Percentiles rank a stretch among this genome's conserved stretches.
These are phyloP conservation scores for Penicillium hordei DNA, from an alignment of 2,329 filamentous ascomycete species.

Conservation along the genomic window DNA sequence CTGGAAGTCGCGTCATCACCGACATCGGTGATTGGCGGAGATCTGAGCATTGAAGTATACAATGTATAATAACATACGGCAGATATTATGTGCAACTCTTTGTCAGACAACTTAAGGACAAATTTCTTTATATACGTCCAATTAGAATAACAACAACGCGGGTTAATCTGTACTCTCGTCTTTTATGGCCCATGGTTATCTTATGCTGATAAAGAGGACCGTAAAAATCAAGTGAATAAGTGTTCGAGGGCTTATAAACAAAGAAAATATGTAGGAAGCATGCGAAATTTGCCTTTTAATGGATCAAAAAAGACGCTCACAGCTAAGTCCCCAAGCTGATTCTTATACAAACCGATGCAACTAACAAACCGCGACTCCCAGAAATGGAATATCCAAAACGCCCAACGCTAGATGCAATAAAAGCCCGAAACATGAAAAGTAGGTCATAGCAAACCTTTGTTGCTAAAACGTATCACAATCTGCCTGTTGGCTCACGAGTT, in stretches of 20 bases:
- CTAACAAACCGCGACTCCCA: background rate
- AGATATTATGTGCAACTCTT: background rate
- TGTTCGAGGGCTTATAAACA: background rate
- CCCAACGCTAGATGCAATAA: background rate
- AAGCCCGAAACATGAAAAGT: background rate
- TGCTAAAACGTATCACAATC: background rate
- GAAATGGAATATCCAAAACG: background rate
- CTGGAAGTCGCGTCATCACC: slow-evolving; percentile 21
- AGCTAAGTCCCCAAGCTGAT: background rate
- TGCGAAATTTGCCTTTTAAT: background rate
- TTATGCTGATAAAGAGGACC: background rate
- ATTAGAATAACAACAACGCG: background rate
- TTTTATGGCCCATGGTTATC: background rate
- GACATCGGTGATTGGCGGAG: slow-evolving; percentile 19
- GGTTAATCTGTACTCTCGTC: background rate
- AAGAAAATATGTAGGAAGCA: background rate
- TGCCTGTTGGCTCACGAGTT: background rate
- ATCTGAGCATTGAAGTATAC: background rate
- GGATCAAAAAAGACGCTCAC: background rate
- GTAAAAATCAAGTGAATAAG: background rate
- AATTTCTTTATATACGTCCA: background rate
- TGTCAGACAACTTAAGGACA: background rate
- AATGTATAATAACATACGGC: background rate
- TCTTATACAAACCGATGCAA: background rate
- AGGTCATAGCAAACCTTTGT: background rate